Base-by-base conservation (phyloP, 108 stramenopile species). In the Nannochloropsis gaditana region DNA sequence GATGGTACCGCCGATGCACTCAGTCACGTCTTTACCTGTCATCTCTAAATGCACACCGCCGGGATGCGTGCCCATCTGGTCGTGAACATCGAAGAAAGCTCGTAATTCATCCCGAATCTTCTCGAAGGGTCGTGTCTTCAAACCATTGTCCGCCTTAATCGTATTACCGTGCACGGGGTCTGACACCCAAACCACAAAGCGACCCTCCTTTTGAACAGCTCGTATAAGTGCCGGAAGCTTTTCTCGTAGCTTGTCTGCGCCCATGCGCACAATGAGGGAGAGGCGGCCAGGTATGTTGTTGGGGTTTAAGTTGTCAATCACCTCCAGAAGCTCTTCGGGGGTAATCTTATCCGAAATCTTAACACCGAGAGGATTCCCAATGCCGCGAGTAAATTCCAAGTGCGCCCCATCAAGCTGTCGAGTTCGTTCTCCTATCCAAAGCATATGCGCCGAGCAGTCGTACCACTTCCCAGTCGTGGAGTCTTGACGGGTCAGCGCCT, bases 361-460 rank as follows among this genome's bases (percentile, higher is more conserved):
- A 88, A 99, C 95, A 82, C 95, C 99, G 44, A 99, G 91, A 1
- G 99, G 99, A 90, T 99, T 99, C 82, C 93, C 93, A 83, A 99
- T 92, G 44, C 99, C 99, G 9, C 97, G 94, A 45, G 93, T 89
- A 93, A 97, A 99, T 93, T 99, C 97, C 84, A 98, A 87, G 87
- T 99, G 99, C n/a, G 97, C 97, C 44, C 94, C 93, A 88, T 97
- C 99, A 79, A 96, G 93, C 91, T 98, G 93, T 82, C 99, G 93
- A 43, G 99, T 99, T 82, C 99, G 95, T 89, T 98, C 99, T 73
- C 99, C 99, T 42, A 98, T 95, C 97, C 99, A 99, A 44, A 99
- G 92, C 94, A 99, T 96, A 93, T 98, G 97, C 1, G 97, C 95
- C 41, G 96, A 96, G 90, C 96, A 96, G 91, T 97, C 97, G 88